Base-by-base conservation (phyloP, 495 filamentous ascomycete genomes). In the Beverwykella pulmonaria region DNA sequence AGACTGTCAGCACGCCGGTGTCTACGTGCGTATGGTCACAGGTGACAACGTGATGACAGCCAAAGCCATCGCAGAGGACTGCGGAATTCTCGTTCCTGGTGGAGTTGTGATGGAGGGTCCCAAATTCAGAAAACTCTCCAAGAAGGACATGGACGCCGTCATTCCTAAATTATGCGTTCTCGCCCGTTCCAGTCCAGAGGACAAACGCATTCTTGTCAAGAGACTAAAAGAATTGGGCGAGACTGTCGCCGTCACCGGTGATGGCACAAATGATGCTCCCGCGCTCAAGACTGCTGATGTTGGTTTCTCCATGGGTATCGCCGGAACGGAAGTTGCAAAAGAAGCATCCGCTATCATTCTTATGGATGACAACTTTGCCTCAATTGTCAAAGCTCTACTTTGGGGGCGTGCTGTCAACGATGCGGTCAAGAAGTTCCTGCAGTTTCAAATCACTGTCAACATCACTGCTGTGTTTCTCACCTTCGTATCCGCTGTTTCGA, bases 371-470 rank as follows among this genome's bases (percentile, higher is more conserved):
- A 93, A 96, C 70, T 97, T 97, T 75, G 76, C 91, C 8, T 95
- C 91, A 22, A 96, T 97, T 68, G 86, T 96, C 54, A 92, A 90
- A 71, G 92, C 91, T 56, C 84, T 96, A 65, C 85, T 89, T 76
- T 95, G 91, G 92, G 92, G 92, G 69, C 84, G 92, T 61, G 88
- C 90, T 36, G 91, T 94, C 49, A 93, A 93, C 72, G 92, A 96
- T 74, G 86, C 90, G 6, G 90, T 96, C 44, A 90, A 91, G 81
- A 95, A 95, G 76, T 96, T 96, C 75, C 82, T 95, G 49, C 90
- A 93, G 85, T 96, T 96, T 69, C 92, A 96, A 84, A 82, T 96
- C 65, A 94, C 92, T 22, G 90, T 94, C 77, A 96, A 93, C 75
- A 91, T 95, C 64, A 94, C 91, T 26, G 91, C 92, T 17, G 91